These are phyloP conservation scores for Mycena belliarum DNA, from an alignment of 768 basidiomycete species.

Conservation along the genomic window DNA sequence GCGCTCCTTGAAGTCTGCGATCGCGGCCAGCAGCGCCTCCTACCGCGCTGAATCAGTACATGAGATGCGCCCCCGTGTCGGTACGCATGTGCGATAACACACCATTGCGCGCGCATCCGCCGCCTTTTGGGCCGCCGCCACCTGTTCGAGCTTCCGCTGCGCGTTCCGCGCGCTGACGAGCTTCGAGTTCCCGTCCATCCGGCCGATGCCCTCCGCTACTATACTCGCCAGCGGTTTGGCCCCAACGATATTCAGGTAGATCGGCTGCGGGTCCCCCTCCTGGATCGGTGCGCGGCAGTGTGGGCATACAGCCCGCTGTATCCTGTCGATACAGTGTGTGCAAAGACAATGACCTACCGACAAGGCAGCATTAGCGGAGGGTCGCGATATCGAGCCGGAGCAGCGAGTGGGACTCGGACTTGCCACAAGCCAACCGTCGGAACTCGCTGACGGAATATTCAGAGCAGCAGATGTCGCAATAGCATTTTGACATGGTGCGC, in stretches of 20 bases:
- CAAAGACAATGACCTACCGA: conserved; percentile 50
- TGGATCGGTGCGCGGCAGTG: conserved; percentile 22
- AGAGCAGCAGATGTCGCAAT: conserved; percentile 13
- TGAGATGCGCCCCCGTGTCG: too few species aligned
- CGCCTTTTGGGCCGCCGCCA: conserved; percentile 26
- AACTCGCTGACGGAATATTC: conserved; percentile 6
- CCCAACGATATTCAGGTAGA: conserved; percentile 32
- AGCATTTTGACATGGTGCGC: conserved; percentile 9
- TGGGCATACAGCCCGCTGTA: conserved; percentile 24
- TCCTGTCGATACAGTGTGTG: conserved; percentile 29
- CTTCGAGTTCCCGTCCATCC: conserved; percentile 36
- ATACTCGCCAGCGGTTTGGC: conserved; percentile 26
- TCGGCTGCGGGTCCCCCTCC: conserved; percentile 23
- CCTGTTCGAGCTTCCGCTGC: conserved; percentile 34
- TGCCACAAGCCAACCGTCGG: conserved; percentile 11
- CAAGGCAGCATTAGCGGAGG: too few species aligned
- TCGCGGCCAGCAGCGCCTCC: conserved; percentile 35
- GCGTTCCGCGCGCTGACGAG: conserved; percentile 38
- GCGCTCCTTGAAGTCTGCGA: conserved; percentile 42
- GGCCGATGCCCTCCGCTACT: conserved; percentile 32
- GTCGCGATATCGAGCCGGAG: too few species aligned
- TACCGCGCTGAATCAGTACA: conserved; percentile 10
- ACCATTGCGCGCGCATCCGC: conserved; percentile 31
- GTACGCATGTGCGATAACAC: too few species aligned
- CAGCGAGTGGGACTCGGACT: background rate